phyloP scores from a whole-genome alignment of 352 stramenopile species.

The Globisporangium spinosum region DNA sequence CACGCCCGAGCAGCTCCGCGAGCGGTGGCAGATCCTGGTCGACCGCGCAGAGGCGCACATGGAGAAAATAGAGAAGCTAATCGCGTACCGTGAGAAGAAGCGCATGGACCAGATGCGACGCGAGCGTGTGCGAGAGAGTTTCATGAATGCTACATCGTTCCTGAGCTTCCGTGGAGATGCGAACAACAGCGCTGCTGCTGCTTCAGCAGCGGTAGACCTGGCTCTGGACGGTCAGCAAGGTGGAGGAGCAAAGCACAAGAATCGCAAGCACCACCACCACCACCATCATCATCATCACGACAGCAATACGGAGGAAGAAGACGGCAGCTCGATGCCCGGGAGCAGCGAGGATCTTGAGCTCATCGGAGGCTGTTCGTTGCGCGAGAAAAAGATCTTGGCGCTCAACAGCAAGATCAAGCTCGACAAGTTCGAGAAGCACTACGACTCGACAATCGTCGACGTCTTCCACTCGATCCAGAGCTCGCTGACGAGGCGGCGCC shows the following conservation, averaged over 20 bases:
- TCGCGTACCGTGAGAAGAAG: constrained; percentile 51
- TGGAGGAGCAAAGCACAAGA: not conserved
- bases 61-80: constrained; percentile 57
- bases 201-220: not conserved
- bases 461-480: constrained; percentile 47
- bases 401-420: constrained; percentile 50
- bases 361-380: constrained; percentile 30
- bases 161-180: constrained; percentile 10
- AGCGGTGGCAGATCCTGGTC: constrained; percentile 55
- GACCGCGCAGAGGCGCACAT: constrained; percentile 49
- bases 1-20: constrained; percentile 45
- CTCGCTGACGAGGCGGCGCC: constrained; percentile 23
- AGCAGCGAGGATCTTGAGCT: not conserved
- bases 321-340: not conserved
- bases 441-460: constrained; percentile 57
- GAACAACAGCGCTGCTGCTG: not conserved
- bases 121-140: constrained; percentile 30
- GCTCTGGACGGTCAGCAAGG: constrained; percentile 2
- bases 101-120: constrained; percentile 27
- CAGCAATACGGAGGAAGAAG: constrained; percentile 16
- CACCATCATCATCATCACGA: not conserved
- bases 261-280: not conserved
- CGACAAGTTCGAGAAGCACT: constrained; percentile 56
- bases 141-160: constrained; percentile 23
- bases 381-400: constrained; percentile 54